phyloP scores from a whole-genome alignment of 306 rosid genomes.

The Macrotyloma uniflorum region DNA sequence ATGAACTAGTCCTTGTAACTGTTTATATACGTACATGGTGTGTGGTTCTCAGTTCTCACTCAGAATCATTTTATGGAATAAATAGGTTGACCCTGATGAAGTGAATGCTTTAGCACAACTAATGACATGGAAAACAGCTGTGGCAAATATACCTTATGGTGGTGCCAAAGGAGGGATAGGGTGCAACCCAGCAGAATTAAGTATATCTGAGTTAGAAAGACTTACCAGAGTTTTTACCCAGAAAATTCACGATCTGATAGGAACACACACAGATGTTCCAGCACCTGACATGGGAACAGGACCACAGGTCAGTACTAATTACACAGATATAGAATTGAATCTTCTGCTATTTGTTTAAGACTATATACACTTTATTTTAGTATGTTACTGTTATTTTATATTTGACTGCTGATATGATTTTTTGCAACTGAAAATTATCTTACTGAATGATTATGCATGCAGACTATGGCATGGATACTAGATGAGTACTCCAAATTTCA shows the following conservation, averaged over 20 bases:
- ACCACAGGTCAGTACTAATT: conserved; percentile 71
- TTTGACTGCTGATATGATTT: not conserved
- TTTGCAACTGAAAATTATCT: conserved; percentile 11
- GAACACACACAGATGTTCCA: conserved; percentile 86
- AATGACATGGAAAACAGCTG: conserved; percentile 99
- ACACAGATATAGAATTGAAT: not conserved
- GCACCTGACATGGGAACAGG: conserved; percentile 99
- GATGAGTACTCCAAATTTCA: conserved; percentile 97
- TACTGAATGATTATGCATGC: conserved; percentile 23
- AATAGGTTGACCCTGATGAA: conserved; percentile 97
- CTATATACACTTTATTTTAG: conserved; percentile 1
- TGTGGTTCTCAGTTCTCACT: not conserved
- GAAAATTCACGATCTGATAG: conserved; percentile 89
- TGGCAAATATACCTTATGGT: conserved; percentile 92
- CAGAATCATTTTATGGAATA: conserved; percentile 28
- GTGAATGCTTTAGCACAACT: conserved; percentile 97
- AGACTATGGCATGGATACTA: conserved; percentile 99
- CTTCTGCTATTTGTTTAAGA: not conserved
- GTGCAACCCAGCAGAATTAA: conserved; percentile 72
- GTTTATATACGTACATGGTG: not conserved
- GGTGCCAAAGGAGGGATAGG: conserved; percentile 99
- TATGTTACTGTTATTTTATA: not conserved
- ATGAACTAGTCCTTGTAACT: not conserved
- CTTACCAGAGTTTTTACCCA: conserved; percentile 96
- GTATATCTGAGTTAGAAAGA: conserved; percentile 79